Percentiles rank a stretch among this genome's conserved stretches.
These are phyloP conservation scores for Pythium dissimile DNA, from an alignment of 352 stramenopile genomes.

Conservation along the genomic window DNA sequence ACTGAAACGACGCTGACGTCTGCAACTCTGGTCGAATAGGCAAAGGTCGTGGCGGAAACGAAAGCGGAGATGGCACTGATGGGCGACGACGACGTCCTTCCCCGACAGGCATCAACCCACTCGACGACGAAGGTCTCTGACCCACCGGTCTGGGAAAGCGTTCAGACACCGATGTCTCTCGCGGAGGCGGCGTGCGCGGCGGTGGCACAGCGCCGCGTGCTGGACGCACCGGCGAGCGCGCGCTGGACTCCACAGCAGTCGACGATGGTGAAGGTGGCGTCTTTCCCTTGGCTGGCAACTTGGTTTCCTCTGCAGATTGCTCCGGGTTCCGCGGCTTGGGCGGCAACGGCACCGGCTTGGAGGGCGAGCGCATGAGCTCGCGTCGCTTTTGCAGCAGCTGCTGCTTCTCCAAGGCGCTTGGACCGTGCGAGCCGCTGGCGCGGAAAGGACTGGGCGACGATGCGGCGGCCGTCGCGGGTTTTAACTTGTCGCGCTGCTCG, in stretches of 20 bases:
- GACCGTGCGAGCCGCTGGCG: neutral
- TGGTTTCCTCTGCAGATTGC: neutral
- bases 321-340: neutral
- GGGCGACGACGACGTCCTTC: too few species aligned
- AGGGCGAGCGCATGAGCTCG: conserved; percentile 16
- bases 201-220: neutral
- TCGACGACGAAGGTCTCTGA: too few species aligned
- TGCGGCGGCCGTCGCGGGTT: neutral
- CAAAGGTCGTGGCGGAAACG: too few species aligned
- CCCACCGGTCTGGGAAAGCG: too few species aligned
- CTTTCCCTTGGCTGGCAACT: neutral
- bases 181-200: neutral
- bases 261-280: neutral
- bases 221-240: too few species aligned
- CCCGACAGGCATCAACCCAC: too few species aligned
- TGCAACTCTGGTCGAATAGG: too few species aligned
- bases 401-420: conserved; percentile 14
- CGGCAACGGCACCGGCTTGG: neutral
- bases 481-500: neutral
- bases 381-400: conserved; percentile 6
- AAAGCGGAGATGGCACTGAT: too few species aligned
- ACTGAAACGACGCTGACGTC: too few species aligned
- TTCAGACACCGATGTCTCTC: too few species aligned
- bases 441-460: conserved; percentile 4
- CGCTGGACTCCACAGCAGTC: neutral